Conservation (phyloP, 2,329 filamentous ascomycete species). For the Fusarium sp. region DNA sequence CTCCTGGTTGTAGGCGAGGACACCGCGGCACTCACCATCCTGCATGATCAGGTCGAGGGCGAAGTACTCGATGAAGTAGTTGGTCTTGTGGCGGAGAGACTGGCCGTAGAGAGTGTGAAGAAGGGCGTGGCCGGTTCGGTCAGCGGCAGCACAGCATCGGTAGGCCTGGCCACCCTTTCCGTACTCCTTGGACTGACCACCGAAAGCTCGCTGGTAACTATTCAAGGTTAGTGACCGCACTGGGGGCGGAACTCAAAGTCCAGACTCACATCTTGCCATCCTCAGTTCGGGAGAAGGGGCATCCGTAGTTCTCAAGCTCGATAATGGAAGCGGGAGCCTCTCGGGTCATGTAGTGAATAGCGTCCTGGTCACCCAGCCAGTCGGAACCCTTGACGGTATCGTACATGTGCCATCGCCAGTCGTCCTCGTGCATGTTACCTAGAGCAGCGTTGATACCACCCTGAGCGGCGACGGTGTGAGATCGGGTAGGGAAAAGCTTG, state of each 20-base stretch:
- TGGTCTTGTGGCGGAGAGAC: conserved; percentile 96
- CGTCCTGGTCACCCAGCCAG: conserved; percentile 97
- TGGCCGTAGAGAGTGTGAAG: conserved; percentile 99
- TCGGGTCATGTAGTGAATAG: conserved; percentile 98
- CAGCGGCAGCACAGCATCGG: conserved; percentile 94
- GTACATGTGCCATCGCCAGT: conserved; percentile 99
- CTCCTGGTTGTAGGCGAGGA: conserved; percentile 98
- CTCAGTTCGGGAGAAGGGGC: conserved; percentile 95
- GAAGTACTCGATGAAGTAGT: conserved; percentile 99
- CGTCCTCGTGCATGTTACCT: conserved; percentile 97
- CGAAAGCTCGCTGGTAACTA: conserved; percentile 97
- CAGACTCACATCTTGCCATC: conserved; percentile 87
- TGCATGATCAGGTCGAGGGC: conserved; percentile 98
- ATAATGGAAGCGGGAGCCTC: conserved; percentile 92
- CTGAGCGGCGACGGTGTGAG: conserved; percentile 84
- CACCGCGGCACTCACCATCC: conserved; percentile 94
- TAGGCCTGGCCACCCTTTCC: conserved; percentile 99
- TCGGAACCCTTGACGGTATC: conserved; percentile 98
- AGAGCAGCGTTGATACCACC: conserved; percentile 90
- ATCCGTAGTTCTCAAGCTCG: conserved; percentile 97
- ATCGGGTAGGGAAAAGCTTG: conserved; percentile 88
- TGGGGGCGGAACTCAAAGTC: background rate
- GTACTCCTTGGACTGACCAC: conserved; percentile 94
- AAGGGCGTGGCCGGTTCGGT: conserved; percentile 96
- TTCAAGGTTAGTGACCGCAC: conserved; percentile 35